Evolutionary conservation across 2,329 filamentous ascomycete genomes (phyloP).

Genomic region (Penicillium crustosum): DNA sequence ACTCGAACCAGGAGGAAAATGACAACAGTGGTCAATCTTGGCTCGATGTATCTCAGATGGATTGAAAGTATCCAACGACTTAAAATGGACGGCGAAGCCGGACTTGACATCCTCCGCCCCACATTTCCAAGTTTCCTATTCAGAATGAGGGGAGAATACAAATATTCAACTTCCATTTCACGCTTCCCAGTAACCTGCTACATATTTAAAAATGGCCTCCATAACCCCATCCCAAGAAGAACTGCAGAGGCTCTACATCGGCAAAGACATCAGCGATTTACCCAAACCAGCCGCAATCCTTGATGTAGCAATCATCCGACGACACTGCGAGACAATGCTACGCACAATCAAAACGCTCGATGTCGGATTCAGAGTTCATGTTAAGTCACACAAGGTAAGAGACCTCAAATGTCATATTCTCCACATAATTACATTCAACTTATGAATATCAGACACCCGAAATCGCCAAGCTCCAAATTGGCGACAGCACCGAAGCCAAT

Average conservation of each 20-base stretch:
- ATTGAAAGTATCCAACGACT: no score
- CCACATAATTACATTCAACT: background rate
- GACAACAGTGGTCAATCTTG: no score
- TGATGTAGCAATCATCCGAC: slow-evolving; percentile 63
- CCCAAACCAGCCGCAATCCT: slow-evolving; percentile 67
- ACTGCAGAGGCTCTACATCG: slow-evolving; percentile 50
- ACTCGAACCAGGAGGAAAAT: background rate
- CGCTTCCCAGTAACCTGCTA: background rate
- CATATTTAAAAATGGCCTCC: slow-evolving; percentile 4
- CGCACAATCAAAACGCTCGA: slow-evolving; percentile 58
- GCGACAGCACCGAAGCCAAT: slow-evolving; percentile 55
- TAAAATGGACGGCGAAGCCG: background rate
- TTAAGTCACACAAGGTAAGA: slow-evolving; percentile 78
- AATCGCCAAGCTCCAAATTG: slow-evolving; percentile 69
- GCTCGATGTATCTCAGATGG: no score
- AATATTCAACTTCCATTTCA: background rate
- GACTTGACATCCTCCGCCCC: slow-evolving; percentile 12
- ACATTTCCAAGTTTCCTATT: slow-evolving; percentile 9
- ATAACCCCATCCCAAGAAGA: slow-evolving; percentile 13
- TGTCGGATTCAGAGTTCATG: slow-evolving; percentile 71
- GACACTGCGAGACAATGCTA: slow-evolving; percentile 72
- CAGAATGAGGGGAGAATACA: background rate
- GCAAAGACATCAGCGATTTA: slow-evolving; percentile 60
- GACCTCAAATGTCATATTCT: background rate
- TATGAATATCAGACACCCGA: slow-evolving; percentile 58